Percentiles rank a stretch among this genome's conserved stretches.
phyloP scores from a whole-genome alignment of 2,329 filamentous ascomycete species.

The Verticillium isaacii region DNA sequence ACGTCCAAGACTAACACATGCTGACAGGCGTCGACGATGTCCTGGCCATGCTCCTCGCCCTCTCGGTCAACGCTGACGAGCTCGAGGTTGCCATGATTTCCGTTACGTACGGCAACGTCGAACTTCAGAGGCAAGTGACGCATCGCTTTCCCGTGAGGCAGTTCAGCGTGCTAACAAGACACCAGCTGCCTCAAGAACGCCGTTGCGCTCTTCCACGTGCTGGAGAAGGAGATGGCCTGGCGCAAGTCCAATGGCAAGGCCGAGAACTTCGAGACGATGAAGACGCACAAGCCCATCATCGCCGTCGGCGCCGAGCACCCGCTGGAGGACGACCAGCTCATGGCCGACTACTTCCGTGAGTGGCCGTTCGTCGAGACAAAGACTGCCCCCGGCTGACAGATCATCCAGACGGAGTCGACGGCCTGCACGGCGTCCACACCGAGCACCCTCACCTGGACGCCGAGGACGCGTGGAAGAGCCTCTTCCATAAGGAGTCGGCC shows the following conservation, averaged over 20 bases:
- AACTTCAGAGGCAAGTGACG: constrained; percentile 64
- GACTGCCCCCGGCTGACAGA: background rate
- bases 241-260: constrained; percentile 62
- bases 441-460: constrained; percentile 71
- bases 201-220: constrained; percentile 83
- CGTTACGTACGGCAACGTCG: constrained; percentile 90
- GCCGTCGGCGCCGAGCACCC: constrained; percentile 84
- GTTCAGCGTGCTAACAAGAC: background rate
- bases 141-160: background rate
- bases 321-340: constrained; percentile 74
- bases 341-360: constrained; percentile 85
- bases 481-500: constrained; percentile 47
- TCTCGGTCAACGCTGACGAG: constrained; percentile 77
- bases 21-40: constrained; percentile 78
- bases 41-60: constrained; percentile 79
- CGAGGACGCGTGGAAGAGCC: constrained; percentile 65
- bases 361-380: constrained; percentile 7
- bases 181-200: constrained; percentile 81
- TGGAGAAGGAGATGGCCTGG: constrained; percentile 87
- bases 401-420: constrained; percentile 64
- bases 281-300: constrained; percentile 71
- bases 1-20: constrained; percentile 1
- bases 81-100: constrained; percentile 82
- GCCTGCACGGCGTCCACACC: constrained; percentile 70
- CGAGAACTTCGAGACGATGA: constrained; percentile 69